phyloP scores from a whole-genome alignment of 257 asterid species.

The Catharanthus roseus region DNA sequence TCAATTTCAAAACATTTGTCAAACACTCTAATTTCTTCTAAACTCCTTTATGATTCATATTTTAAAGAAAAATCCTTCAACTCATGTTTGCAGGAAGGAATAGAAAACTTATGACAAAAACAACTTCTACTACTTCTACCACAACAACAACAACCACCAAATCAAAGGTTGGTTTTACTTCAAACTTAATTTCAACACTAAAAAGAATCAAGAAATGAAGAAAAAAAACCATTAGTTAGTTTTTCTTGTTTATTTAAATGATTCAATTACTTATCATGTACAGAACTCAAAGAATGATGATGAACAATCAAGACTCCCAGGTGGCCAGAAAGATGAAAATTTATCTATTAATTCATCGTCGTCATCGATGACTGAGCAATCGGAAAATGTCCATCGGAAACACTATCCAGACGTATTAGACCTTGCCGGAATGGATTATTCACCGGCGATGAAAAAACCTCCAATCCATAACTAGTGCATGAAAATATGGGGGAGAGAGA shows the following conservation, averaged over 20 bases:
- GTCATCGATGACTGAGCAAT: slow-evolving; percentile 21
- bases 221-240: neutral
- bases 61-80: too few relatives aligned
- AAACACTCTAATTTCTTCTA: too few relatives aligned
- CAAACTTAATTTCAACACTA: neutral
- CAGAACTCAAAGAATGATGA: slow-evolving; percentile 38
- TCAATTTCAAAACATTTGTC: too few relatives aligned
- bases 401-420: slow-evolving; percentile 51
- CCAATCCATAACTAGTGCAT: slow-evolving; percentile 61
- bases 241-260: neutral
- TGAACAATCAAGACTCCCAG: slow-evolving; percentile 23
- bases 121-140: slow-evolving; percentile 20
- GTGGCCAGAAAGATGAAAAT: slow-evolving; percentile 29
- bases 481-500: neutral
- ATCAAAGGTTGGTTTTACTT: slow-evolving; percentile 47
- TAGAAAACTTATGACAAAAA: slow-evolving; percentile 44
- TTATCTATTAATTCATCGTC: slow-evolving; percentile 25
- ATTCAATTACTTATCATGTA: slow-evolving; percentile 11
- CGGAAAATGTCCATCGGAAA: slow-evolving; percentile 20
- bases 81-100: slow-evolving; percentile 47
- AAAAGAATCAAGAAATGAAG: neutral
- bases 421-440: slow-evolving; percentile 78
- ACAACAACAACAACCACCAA: slow-evolving; percentile 28
- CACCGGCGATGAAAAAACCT: slow-evolving; percentile 68
- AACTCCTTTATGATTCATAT: too few relatives aligned